phyloP scores from a whole-genome alignment of 176 grass and related monocot genomes.

The Lolium multiflorum region DNA sequence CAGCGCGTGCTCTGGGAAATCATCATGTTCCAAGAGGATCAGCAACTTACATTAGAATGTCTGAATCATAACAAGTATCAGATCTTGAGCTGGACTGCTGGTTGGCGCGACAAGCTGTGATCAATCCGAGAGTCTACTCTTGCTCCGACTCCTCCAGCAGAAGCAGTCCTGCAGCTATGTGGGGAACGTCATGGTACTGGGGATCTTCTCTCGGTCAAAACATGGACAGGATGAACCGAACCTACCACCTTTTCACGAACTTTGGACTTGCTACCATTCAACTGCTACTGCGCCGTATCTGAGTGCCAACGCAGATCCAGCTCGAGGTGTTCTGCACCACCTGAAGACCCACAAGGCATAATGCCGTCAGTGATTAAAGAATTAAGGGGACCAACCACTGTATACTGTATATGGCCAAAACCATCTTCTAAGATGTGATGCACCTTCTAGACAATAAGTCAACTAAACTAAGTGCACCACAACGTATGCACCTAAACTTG shows the following conservation, averaged over 20 bases:
- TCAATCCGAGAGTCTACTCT: not conserved
- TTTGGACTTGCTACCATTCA: not conserved
- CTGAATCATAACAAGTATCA: not conserved
- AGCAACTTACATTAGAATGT: not conserved
- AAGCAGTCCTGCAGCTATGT: not conserved
- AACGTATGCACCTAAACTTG: too few species aligned
- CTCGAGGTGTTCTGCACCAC: not conserved
- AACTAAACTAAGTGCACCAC: too few species aligned
- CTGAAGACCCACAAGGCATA: constrained; percentile 10
- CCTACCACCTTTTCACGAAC: not conserved
- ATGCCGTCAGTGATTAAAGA: not conserved
- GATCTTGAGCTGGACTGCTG: not conserved
- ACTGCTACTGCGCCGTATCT: not conserved
- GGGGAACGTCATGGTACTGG: not conserved
- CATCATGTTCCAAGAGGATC: not conserved
- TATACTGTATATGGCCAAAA: too few species aligned
- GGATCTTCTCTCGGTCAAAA: not conserved
- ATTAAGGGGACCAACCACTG: too few species aligned
- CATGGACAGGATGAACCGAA: not conserved
- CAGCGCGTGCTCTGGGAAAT: not conserved
- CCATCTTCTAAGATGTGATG: too few species aligned
- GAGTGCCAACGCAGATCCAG: not conserved
- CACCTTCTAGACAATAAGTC: too few species aligned
- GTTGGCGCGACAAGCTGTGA: not conserved
- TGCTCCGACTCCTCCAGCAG: not conserved